Conservation (phyloP, 139 green algal species). For the Coelastrella sp. region DNA sequence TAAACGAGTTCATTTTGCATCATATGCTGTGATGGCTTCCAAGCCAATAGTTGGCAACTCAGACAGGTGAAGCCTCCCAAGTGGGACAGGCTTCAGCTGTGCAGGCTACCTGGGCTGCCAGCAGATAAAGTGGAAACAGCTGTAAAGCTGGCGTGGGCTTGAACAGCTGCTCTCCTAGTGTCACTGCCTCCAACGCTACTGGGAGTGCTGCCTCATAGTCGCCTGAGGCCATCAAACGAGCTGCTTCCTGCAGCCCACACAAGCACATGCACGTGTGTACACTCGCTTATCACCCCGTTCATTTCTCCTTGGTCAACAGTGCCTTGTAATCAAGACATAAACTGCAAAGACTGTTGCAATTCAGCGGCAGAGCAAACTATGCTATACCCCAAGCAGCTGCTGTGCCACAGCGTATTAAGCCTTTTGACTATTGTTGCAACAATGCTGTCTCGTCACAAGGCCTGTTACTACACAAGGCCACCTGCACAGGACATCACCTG, state of each 20-base stretch:
- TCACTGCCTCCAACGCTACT: slow-evolving; percentile 80
- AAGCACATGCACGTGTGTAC: no score
- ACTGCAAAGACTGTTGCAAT: no score
- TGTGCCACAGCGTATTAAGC: not conserved
- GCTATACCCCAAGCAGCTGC: not conserved
- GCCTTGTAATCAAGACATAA: no score
- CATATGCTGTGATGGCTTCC: not conserved
- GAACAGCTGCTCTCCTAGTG: slow-evolving; percentile 83
- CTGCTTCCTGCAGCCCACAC: slow-evolving; percentile 69
- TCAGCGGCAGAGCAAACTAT: not conserved
- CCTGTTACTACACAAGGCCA: not conserved
- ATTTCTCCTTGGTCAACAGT: no score
- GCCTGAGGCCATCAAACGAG: slow-evolving; percentile 79
- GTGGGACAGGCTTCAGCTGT: not conserved
- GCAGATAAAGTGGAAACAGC: slow-evolving; percentile 87
- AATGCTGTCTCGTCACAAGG: no score
- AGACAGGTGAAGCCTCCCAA: not conserved
- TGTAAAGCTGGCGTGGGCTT: slow-evolving; percentile 79
- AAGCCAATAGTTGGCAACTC: not conserved
- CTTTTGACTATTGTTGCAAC: not conserved
- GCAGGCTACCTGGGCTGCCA: slow-evolving; percentile 73
- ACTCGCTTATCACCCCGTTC: no score
- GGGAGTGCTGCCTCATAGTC: slow-evolving; percentile 85
- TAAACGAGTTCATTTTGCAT: no score
- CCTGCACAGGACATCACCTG: slow-evolving; percentile 52